Conservation (phyloP, 345 rosid species). For the Eucalyptus leucophloia region DNA sequence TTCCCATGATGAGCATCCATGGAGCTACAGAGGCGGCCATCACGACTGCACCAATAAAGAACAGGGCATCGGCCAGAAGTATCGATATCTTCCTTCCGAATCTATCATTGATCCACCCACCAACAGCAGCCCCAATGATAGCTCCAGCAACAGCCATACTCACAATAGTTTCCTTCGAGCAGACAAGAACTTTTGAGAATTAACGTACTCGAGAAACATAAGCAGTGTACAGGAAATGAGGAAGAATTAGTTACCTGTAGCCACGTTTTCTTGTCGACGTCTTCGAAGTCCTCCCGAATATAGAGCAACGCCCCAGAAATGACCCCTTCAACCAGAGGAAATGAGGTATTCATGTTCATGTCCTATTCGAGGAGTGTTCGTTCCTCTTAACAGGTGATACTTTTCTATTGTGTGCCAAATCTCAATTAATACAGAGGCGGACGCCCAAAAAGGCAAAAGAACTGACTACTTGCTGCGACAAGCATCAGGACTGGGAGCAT, state of each 20-base stretch:
- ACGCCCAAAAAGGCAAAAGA: not conserved
- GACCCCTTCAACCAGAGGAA: constrained; percentile 31
- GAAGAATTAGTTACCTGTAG: constrained; percentile 28
- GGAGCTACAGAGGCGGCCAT: too few species aligned
- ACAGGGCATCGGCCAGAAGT: constrained; percentile 9
- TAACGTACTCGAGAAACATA: not conserved
- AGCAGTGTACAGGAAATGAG: not conserved
- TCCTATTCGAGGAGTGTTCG: not conserved
- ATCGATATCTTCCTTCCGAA: constrained; percentile 62
- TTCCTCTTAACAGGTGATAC: not conserved
- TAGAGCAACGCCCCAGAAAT: constrained; percentile 85
- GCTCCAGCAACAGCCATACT: constrained; percentile 91
- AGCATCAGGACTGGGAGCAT: not conserved
- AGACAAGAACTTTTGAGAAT: not conserved
- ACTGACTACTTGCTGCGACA: not conserved
- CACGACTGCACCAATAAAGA: too few species aligned
- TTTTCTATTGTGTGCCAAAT: not conserved
- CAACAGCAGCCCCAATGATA: constrained; percentile 72
- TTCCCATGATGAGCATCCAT: too few species aligned
- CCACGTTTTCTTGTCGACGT: constrained; percentile 56
- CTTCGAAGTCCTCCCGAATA: constrained; percentile 50
- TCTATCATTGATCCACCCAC: constrained; percentile 71
- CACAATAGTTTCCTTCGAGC: constrained; percentile 46
- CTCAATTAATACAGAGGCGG: not conserved
- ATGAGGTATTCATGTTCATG: not conserved